Evolutionary conservation across 768 basidiomycete genomes (phyloP).

Genomic region (Leccinellum albellum): DNA sequence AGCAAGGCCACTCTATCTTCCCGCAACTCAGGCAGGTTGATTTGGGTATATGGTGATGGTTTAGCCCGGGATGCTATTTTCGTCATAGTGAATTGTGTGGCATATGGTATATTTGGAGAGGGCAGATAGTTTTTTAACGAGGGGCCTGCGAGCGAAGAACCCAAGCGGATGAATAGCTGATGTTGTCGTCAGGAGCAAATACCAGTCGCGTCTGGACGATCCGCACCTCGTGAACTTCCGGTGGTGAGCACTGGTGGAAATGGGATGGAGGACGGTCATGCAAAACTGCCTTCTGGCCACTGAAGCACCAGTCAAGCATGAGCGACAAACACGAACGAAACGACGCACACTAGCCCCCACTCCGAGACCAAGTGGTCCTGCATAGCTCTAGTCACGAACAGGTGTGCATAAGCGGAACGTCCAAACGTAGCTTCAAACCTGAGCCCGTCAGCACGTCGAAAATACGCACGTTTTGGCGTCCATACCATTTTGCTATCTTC

Average conservation of each 20-base stretch:
- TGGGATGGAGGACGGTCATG: conserved; percentile 88
- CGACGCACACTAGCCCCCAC: conserved; percentile 73
- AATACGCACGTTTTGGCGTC: background rate
- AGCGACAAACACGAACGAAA: background rate
- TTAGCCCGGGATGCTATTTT: conserved; percentile 21
- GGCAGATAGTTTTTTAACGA: conserved; percentile 52
- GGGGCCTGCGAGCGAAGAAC: conserved; percentile 34
- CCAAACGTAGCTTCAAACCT: conserved; percentile 90
- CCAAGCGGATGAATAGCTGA: conserved; percentile 51
- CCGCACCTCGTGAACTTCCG: conserved; percentile 74
- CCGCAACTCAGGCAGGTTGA: conserved; percentile 48
- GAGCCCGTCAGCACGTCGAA: background rate
- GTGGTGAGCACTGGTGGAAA: conserved; percentile 68
- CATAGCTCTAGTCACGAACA: conserved; percentile 94
- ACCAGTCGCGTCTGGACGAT: background rate
- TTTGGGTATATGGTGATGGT: conserved; percentile 12
- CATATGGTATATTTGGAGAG: conserved; percentile 46
- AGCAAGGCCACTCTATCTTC: conserved; percentile 79
- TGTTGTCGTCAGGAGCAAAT: background rate
- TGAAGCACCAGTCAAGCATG: conserved; percentile 30
- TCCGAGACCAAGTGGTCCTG: conserved; percentile 59
- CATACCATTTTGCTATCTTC: conserved; percentile 69
- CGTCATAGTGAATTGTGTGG: conserved; percentile 58
- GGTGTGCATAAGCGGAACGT: conserved; percentile 74
- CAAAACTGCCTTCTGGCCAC: conserved; percentile 75